phyloP scores from a whole-genome alignment of 1,139 yeast species.

The Yarrowia galli region DNA sequence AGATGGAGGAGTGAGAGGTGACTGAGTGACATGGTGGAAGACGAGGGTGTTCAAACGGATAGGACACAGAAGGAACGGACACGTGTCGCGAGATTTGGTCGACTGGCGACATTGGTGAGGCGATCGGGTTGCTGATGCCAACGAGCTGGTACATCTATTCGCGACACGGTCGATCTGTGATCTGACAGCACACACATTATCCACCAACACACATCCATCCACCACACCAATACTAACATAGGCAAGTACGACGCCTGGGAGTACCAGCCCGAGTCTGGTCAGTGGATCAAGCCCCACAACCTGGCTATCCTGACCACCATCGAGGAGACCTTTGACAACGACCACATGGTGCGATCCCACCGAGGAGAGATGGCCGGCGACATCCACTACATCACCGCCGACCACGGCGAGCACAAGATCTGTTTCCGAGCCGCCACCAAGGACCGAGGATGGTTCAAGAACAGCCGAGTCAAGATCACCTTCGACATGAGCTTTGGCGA shows the following conservation, averaged over 20 bases:
- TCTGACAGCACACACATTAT: too few relatives aligned
- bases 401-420: constrained; percentile 74
- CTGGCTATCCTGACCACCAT: constrained; percentile 61
- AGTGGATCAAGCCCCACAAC: constrained; percentile 57
- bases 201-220: too few relatives aligned
- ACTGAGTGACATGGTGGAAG: background rate
- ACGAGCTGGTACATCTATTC: too few relatives aligned
- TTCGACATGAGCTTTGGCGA: constrained; percentile 63
- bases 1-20: constrained; percentile 40
- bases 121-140: too few relatives aligned
- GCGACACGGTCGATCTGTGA: too few relatives aligned
- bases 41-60: background rate
- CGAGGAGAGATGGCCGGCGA: constrained; percentile 66
- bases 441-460: constrained; percentile 60
- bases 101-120: too few relatives aligned
- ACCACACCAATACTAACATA: constrained; percentile 43
- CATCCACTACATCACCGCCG: constrained; percentile 72
- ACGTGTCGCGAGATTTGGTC: too few relatives aligned
- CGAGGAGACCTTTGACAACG: constrained; percentile 69
- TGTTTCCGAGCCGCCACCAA: constrained; percentile 71
- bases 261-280: constrained; percentile 55
- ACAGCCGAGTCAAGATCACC: constrained; percentile 58
- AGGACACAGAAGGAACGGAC: background rate
- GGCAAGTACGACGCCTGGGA: constrained; percentile 63
- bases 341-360: constrained; percentile 73